A percentile compares a stretch with the other conserved stretches of the same genome.
These are phyloP conservation scores for Cutaneotrichosporon cyanovorans DNA, from an alignment of 1,284 basidiomycete genomes.

Conservation along the genomic window DNA sequence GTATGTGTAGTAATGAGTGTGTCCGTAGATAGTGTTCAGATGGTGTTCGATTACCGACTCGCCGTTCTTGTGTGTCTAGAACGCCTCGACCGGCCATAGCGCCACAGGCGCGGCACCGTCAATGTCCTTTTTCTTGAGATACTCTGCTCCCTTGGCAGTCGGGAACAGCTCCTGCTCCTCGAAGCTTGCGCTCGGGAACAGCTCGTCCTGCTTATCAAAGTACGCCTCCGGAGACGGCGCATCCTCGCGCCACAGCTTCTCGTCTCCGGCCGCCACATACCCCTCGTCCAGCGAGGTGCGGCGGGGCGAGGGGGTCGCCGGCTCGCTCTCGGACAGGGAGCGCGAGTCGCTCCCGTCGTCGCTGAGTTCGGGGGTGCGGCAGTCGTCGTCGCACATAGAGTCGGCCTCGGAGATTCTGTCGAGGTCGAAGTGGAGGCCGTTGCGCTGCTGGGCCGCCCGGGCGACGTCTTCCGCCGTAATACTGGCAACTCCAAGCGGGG, in stretches of 20 bases:
- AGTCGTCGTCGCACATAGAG: conserved; percentile 2
- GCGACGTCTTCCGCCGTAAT: conserved; percentile 24
- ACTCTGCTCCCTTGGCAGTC: too few relatives aligned
- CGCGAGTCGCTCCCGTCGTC: conserved; percentile 5
- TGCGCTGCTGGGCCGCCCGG: background rate
- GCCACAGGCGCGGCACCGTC: background rate
- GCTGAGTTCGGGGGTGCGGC: conserved; percentile 9
- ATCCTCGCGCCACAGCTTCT: background rate
- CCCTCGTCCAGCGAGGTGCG: too few relatives aligned
- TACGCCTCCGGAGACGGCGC: conserved; percentile 1
- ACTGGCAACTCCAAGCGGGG: conserved; percentile 25
- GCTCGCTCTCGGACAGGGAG: too few relatives aligned
- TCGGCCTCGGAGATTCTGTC: conserved; percentile 9
- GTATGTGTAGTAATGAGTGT: too few relatives aligned
- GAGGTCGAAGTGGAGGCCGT: conserved; percentile 6
- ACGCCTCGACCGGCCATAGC: background rate
- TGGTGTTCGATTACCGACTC: too few relatives aligned
- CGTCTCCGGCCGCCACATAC: too few relatives aligned
- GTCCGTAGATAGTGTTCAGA: too few relatives aligned
- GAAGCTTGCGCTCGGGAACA: background rate
- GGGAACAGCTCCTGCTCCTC: too few relatives aligned
- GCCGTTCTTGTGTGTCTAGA: too few relatives aligned
- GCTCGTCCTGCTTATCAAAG: too few relatives aligned
- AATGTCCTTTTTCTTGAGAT: background rate
- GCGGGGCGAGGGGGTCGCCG: too few relatives aligned